These are phyloP conservation scores for Fusarium heterosporum DNA, from an alignment of 2,329 filamentous ascomycete species.

Conservation along the genomic window DNA sequence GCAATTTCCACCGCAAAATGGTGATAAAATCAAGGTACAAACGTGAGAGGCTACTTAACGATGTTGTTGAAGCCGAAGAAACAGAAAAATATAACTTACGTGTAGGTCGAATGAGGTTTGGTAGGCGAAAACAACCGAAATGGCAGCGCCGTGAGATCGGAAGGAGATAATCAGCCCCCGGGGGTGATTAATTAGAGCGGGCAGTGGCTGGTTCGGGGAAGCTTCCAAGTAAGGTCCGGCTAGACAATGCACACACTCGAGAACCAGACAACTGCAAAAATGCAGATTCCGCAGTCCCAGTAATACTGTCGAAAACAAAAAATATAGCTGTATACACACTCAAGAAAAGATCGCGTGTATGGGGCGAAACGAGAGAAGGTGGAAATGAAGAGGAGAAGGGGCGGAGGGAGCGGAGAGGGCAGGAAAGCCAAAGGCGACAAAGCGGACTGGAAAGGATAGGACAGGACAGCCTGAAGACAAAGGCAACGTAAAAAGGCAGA, in stretches of 20 bases:
- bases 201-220: slow-evolving; percentile 28
- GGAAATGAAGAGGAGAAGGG: slow-evolving; percentile 25
- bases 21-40: neutral
- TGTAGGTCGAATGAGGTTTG: slow-evolving; percentile 8
- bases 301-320: slow-evolving; percentile 1
- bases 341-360: slow-evolving; percentile 12
- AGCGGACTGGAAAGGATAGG: neutral
- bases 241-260: slow-evolving; percentile 25
- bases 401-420: slow-evolving; percentile 27
- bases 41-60: neutral
- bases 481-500: slow-evolving; percentile 34
- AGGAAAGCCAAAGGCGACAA: slow-evolving; percentile 12
- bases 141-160: slow-evolving; percentile 37
- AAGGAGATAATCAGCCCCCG: slow-evolving; percentile 21
- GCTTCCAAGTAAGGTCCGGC: slow-evolving; percentile 22
- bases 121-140: slow-evolving; percentile 32
- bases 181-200: slow-evolving; percentile 24
- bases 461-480: slow-evolving; percentile 37
- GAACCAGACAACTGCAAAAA: slow-evolving; percentile 10
- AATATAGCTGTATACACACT: neutral
- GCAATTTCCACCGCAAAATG: slow-evolving; percentile 8
- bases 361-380: slow-evolving; percentile 18
- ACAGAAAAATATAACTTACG: slow-evolving; percentile 14
- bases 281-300: neutral
- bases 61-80: neutral